Evolutionary conservation across 1,284 basidiomycete genomes (phyloP), one percentile per base, ranked within the genome.

Genomic region (Amylostereum chailletii): DNA sequence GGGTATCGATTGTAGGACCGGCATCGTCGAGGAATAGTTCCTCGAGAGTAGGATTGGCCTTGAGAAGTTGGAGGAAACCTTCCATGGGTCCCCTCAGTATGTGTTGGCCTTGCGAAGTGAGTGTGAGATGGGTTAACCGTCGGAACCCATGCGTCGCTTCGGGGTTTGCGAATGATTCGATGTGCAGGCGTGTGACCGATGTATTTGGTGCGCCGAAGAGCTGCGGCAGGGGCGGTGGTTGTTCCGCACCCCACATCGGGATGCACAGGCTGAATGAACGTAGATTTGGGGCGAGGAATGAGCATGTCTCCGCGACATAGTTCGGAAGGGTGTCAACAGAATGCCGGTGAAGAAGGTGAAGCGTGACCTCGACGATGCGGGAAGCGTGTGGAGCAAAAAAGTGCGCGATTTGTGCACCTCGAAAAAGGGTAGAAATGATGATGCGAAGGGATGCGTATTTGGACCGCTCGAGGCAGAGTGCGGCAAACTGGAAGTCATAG

Each of bases 11-110:
- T n/a, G 46, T 42, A 5, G 60, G 60, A 9, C 60, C 60, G 1
- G 59, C 60, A 29, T 58, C 54, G 40, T 58, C 50, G 9, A 60
- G 50, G 2, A 58, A 34, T 31, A 62, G 53, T 38, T 60, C 54
- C 45, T 60, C 53, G 10, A 62, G 53, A 33, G 19, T 43, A 5
- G 55, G 52, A 37, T 50, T 57, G 7, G 50, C 38, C 3, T 45
- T 49, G n/a, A 62, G 53, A 32, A 60, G 45, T 36, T 58, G 54
- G 32, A 62, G 47, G 38, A 62, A 57, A 9, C 52, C 51, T 3
- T 47, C 42, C 48, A 61, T 53, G 32, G 49, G 39, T 39, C 56
- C 54, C 19, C 60, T 51, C 46, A 55, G 57, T 32, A 57, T 57
- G 40, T 56, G 52, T 30, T 62, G 50, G 34, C 60, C 58, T 31